Evolutionary conservation across 768 basidiomycete genomes (phyloP).

Genomic region (Mycena amicta): DNA sequence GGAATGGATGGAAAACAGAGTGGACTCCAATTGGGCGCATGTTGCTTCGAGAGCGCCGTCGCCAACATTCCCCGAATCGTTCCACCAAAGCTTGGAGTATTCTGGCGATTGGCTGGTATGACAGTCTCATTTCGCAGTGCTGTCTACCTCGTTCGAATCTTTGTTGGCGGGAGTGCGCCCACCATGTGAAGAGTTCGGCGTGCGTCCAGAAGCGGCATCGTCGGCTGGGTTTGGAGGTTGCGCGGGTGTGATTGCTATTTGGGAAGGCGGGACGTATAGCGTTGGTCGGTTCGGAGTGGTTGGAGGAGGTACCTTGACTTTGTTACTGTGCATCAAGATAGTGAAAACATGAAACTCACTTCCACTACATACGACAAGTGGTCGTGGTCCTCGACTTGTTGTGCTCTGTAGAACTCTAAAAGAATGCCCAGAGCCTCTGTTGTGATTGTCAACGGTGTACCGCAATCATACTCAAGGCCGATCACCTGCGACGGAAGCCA

Average conservation of each 20-base stretch:
- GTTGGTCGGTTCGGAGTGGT: constrained; percentile 29
- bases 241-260: constrained; percentile 26
- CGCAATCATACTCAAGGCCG: background rate
- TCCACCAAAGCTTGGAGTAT: constrained; percentile 16
- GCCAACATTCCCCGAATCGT: constrained; percentile 6
- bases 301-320: constrained; percentile 52
- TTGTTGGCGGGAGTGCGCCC: constrained; percentile 50
- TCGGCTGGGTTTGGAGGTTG: constrained; percentile 24
- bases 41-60: constrained; percentile 10
- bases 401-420: constrained; percentile 72
- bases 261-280: constrained; percentile 36
- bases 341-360: constrained; percentile 52
- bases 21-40: constrained; percentile 19
- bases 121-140: background rate
- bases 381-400: constrained; percentile 52
- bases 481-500: constrained; percentile 63
- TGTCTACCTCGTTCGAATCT: constrained; percentile 20
- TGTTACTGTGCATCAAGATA: too few species aligned
- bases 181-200: constrained; percentile 65
- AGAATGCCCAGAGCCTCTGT: constrained; percentile 67
- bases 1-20: constrained; percentile 24
- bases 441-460: constrained; percentile 6
- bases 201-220: constrained; percentile 43
- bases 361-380: constrained; percentile 52
- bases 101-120: constrained; percentile 32